These are phyloP conservation scores for Metschnikowia henanensis DNA, from an alignment of 805 yeast species.

Conservation along the genomic window DNA sequence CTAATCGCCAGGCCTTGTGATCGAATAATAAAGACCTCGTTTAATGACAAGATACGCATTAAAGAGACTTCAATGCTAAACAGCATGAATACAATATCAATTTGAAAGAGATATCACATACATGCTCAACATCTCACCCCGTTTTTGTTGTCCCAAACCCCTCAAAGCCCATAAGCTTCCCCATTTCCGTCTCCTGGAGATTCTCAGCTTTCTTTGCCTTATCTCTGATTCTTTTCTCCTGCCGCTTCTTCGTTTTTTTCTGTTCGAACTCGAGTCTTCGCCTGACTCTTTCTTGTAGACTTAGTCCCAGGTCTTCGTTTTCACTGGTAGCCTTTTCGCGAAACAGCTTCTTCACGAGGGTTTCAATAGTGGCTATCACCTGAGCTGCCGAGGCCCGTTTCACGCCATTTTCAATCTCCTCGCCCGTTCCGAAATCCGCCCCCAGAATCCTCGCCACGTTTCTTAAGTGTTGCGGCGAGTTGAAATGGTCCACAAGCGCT, in stretches of 20 bases:
- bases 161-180: conserved; percentile 57
- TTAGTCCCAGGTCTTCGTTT: conserved; percentile 17
- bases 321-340: conserved; percentile 7
- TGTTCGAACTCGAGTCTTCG: conserved; percentile 40
- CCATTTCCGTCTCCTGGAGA: conserved; percentile 22
- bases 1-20: no score
- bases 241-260: conserved; percentile 28
- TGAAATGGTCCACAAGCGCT: conserved; percentile 80
- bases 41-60: no score
- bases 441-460: conserved; percentile 28
- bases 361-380: conserved; percentile 31
- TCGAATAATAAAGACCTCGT: no score
- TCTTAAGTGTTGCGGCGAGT: conserved; percentile 61
- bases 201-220: not conserved
- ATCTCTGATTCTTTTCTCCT: conserved; percentile 21
- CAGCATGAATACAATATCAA: no score
- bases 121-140: no score
- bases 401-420: conserved; percentile 34
- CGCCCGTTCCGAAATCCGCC: conserved; percentile 11
- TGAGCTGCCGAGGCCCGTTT: conserved; percentile 36
- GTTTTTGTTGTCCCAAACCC: conserved; percentile 50
- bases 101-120: no score
- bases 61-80: no score
- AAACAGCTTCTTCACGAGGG: conserved; percentile 28
- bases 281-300: conserved; percentile 42